These are phyloP conservation scores for Lactifluus hygrophoroides DNA, from an alignment of 768 basidiomycete species.

Conservation along the genomic window DNA sequence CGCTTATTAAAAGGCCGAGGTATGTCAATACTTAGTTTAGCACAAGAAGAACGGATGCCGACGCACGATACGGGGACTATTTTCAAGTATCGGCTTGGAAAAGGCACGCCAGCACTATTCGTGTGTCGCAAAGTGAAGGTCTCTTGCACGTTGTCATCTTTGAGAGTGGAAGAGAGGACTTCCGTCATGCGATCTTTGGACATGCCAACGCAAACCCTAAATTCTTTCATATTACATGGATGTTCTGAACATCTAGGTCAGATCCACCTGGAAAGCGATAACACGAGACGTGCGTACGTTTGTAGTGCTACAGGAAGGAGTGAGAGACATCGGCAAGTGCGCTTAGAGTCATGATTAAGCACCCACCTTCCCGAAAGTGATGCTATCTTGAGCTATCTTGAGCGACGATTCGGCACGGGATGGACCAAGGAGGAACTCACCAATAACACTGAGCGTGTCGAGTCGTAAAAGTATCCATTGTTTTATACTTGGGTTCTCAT, in stretches of 20 bases:
- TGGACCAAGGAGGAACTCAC: slow-evolving; percentile 39
- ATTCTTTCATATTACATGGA: slow-evolving; percentile 81
- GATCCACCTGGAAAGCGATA: slow-evolving; percentile 1
- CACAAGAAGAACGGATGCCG: not conserved
- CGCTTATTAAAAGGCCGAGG: slow-evolving; percentile 36
- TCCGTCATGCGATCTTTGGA: slow-evolving; percentile 60
- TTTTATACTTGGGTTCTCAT: slow-evolving; percentile 43
- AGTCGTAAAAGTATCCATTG: slow-evolving; percentile 69
- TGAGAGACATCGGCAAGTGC: not conserved
- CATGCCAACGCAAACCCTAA: slow-evolving; percentile 61
- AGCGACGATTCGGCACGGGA: not conserved
- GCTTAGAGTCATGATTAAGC: slow-evolving; percentile 11
- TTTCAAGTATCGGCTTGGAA: slow-evolving; percentile 64
- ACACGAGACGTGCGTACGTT: slow-evolving; percentile 23
- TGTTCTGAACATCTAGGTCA: slow-evolving; percentile 43
- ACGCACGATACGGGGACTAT: slow-evolving; percentile 68
- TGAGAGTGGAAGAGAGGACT: slow-evolving; percentile 52
- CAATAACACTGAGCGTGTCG: slow-evolving; percentile 51
- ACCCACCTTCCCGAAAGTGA: slow-evolving; percentile 75
- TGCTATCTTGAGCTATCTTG: slow-evolving; percentile 38
- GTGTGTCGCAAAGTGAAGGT: slow-evolving; percentile 50
- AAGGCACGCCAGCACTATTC: slow-evolving; percentile 47
- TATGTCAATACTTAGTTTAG: not conserved
- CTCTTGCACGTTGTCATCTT: slow-evolving; percentile 58
- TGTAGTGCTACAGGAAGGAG: slow-evolving; percentile 26